These are phyloP conservation scores for Saccharomycopsis malanga DNA, from an alignment of 805 yeast genomes.

Conservation along the genomic window DNA sequence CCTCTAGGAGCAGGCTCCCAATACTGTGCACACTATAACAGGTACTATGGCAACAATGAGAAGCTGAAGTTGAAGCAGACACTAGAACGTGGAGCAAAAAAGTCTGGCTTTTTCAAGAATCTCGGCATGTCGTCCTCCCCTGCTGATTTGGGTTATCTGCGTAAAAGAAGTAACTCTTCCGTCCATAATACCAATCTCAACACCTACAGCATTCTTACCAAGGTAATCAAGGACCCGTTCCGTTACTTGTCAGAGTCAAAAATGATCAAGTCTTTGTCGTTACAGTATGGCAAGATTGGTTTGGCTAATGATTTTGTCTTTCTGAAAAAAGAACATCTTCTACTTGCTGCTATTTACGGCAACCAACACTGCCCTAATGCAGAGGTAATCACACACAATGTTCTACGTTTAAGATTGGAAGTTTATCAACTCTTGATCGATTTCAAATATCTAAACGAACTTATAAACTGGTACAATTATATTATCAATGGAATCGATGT, in stretches of 20 bases:
- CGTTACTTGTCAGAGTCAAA: slow-evolving; percentile 3
- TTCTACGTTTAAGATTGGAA: slow-evolving; percentile 15
- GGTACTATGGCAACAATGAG: slow-evolving; percentile 16
- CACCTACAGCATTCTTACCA: slow-evolving; percentile 11
- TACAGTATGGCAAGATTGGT: slow-evolving; percentile 21
- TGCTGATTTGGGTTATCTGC: background rate
- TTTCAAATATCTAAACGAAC: slow-evolving; percentile 19
- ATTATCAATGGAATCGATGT: slow-evolving; percentile 72
- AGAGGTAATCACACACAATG: slow-evolving; percentile 5
- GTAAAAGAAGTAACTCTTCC: background rate
- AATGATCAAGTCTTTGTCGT: slow-evolving; percentile 15
- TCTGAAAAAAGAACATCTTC: slow-evolving; percentile 9
- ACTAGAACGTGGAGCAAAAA: slow-evolving; percentile 5
- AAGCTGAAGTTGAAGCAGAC: slow-evolving; percentile 9
- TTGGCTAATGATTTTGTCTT: slow-evolving; percentile 19
- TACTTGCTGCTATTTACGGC: background rate
- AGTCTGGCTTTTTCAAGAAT: slow-evolving; percentile 12
- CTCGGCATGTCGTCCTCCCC: slow-evolving; percentile 3
- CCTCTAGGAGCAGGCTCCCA: slow-evolving; percentile 17
- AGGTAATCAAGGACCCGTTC: slow-evolving; percentile 12
- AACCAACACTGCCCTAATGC: background rate
- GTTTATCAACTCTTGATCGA: slow-evolving; percentile 16
- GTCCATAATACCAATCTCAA: slow-evolving; percentile 12
- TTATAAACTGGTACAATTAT: slow-evolving; percentile 38
- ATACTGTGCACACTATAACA: slow-evolving; percentile 15